A percentile compares a stretch with the other conserved stretches of the same genome.
These are phyloP conservation scores for Fusarium sp. DNA, from an alignment of 2,329 filamentous ascomycete species.

Conservation along the genomic window DNA sequence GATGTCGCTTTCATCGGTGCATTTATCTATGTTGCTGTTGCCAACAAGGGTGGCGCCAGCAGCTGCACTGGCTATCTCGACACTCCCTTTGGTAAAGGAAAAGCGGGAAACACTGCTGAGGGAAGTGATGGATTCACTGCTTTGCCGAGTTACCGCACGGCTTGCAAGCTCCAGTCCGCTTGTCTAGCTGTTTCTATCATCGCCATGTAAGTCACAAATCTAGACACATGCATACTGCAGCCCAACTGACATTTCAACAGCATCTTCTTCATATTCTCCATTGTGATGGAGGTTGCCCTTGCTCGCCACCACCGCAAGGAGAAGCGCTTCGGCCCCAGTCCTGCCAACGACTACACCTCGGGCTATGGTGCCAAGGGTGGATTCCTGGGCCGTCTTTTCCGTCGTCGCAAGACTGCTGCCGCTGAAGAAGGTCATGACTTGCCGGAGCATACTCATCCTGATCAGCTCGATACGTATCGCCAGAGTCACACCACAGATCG, in stretches of 20 bases:
- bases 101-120: conserved; percentile 61
- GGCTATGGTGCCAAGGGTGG: conserved; percentile 53
- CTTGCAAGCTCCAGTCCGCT: conserved; percentile 81
- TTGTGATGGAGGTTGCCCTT: conserved; percentile 74
- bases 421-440: conserved; percentile 48
- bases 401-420: conserved; percentile 40
- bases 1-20: conserved; percentile 80
- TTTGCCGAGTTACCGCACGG: conserved; percentile 60
- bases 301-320: conserved; percentile 78
- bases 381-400: conserved; percentile 50
- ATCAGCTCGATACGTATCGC: conserved; percentile 51
- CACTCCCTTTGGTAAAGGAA: conserved; percentile 76
- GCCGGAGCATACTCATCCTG: conserved; percentile 54
- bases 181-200: conserved; percentile 82
- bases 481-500: conserved; percentile 56
- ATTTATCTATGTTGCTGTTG: conserved; percentile 84
- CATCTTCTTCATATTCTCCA: conserved; percentile 79
- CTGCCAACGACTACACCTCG: conserved; percentile 68
- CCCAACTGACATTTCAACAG: conserved; percentile 50
- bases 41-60: conserved; percentile 75
- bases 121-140: conserved; percentile 58
- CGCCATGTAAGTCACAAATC: conserved; percentile 66
- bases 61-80: conserved; percentile 70
- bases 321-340: conserved; percentile 71
- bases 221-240: neutral